Evolutionary conservation across 345 rosid species (phyloP).

Genomic region (Linum usitatissimum): DNA sequence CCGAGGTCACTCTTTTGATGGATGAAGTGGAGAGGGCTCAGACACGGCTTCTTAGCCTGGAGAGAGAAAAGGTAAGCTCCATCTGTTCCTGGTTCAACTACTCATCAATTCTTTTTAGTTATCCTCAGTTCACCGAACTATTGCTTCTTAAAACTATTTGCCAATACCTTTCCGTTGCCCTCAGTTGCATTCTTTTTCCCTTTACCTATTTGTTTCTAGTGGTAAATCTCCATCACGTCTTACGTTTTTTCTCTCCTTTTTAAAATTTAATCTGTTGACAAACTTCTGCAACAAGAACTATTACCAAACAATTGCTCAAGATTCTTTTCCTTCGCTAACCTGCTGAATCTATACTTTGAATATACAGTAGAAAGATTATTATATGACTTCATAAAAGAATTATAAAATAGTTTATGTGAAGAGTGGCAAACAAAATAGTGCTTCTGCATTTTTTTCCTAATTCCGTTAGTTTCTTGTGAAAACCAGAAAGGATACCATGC

Average conservation of each 20-base stretch:
- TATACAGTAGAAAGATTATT: no score
- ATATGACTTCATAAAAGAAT: no score
- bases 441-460: not conserved
- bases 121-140: not conserved
- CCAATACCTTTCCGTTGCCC: not conserved
- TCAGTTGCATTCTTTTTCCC: not conserved
- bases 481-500: not conserved
- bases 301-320: not conserved
- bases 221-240: not conserved
- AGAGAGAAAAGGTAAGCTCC: conserved; percentile 77
- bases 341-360: not conserved
- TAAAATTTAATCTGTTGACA: not conserved
- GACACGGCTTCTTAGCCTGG: conserved; percentile 81
- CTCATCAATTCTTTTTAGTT: not conserved
- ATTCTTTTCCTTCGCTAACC: not conserved
- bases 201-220: not conserved
- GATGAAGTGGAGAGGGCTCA: conserved; percentile 99
- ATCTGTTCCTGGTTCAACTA: not conserved
- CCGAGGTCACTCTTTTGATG: conserved; percentile 88
- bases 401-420: no score
- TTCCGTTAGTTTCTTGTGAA: not conserved
- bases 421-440: no score
- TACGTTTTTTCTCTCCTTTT: not conserved
- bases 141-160: not conserved
- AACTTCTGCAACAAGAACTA: not conserved